Base-by-base conservation (phyloP, 208 protist genomes). In the Phytomonas francai region DNA sequence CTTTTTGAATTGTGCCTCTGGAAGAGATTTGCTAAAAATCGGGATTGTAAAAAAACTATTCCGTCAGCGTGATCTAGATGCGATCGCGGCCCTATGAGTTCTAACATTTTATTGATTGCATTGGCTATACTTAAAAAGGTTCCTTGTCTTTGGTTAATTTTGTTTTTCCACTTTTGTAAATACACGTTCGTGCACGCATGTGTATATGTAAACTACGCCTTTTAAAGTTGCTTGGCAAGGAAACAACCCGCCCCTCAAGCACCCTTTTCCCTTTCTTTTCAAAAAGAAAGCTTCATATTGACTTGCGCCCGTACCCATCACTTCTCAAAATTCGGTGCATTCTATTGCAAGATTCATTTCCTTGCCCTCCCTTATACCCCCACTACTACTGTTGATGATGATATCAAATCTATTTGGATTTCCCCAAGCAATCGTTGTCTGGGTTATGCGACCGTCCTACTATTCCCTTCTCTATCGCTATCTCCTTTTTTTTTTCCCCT, bases 1-100 rank as follows among this genome's bases (percentile, higher is more conserved):
- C 33, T 83, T 97, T 57, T 72, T 96, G 25, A 63, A 78, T 29
- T 81, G 72, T 19, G 54, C 80, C 7, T 71, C 80, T 16, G 88
- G 92, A 2, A 71, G 88, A 12, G 57, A 77, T 8, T 59, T 82
- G 0, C 62, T 97, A 25, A 59, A 71, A 0, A 67, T 75, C 39
- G 69, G 77, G 4, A 61, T 92, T 22, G 67, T 81, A 28, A 64
- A 72, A 9, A 68, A 76, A 34, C 73, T 75, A 5, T 80, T 86
- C 32, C 71, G 51, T 54, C 49, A 22, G 34, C 67, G 0, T 39
- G 66, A 19, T 19, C 27, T 67, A 64, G 67, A 42, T 61, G 39
- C 39, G 9, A 45, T 45, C 39, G 9, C 39, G 39, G 39, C 19
- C 0, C 39, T 45, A 14, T 45, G 39, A 45, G 19, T 45, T 45